Evolutionary conservation across 129 eudicot species (phyloP), one percentile per base, ranked within the genome.

Genomic region (Flaveria bidentis): DNA sequence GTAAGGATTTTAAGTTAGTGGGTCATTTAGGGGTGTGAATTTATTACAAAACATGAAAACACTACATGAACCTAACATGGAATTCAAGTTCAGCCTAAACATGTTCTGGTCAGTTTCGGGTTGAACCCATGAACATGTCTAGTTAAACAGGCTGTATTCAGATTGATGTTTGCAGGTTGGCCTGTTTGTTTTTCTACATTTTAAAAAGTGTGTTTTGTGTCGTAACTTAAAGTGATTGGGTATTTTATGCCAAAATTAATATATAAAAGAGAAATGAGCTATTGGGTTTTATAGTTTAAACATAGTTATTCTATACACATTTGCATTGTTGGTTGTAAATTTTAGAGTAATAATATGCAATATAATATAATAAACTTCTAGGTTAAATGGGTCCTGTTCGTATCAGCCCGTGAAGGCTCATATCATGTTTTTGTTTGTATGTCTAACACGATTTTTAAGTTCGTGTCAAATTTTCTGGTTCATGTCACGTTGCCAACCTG

Each of bases 1-100:
- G 99, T 95, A 89, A 87, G 90, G 66, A 92, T 41, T 42, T 42
- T 28, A 62, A 36, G 17, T 65, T 80, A 65, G 49, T 8, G 9
- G 73, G 50, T 52, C 26, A 42, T n/a, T 4, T 58, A 18, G 65
- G 15, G 39, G 30, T 79, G 66, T 4, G 14, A 51, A 63, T 14
- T 50, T 70, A 16, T 63, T 12, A 63, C 12, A 6, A 17, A 26
- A n/a, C 23, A 4, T 7, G 22, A 52, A 52, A 16, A 52, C 20
- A 52, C 10, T 23, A 23, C 2, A 11, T 0, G 41, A 3, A 23
- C 8, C 41, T 26, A 61, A 28, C 17, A 12, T 2, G 4, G 17
- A 13, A 26, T 26, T 3, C 5, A 2, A 25, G 41, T 26, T 28
- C 12, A 14, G 18, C 13, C 17, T 25, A 61, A 26, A 61, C 17